Base-by-base conservation (phyloP, 75 land plant genomes). In the Pinus albicaulis region DNA sequence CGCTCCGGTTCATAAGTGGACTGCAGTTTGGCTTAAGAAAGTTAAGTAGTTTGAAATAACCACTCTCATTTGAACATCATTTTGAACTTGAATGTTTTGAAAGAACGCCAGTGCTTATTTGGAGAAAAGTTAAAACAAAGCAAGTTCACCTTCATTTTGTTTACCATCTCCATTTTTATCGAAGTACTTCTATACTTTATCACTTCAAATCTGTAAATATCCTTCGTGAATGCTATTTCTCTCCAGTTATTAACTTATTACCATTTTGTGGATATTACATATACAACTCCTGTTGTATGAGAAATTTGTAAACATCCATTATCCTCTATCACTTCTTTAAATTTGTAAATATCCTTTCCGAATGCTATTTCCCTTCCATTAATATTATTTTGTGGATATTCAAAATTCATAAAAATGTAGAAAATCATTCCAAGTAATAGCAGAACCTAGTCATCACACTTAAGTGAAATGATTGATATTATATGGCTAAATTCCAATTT, bases 41-140 rank as follows among this genome's bases (percentile, higher is more conserved):
- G n/a, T n/a, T n/a, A n/a, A n/a, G n/a, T n/a, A n/a, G n/a, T n/a
- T n/a, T n/a, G 14, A 63, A 63, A 15, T 63, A 4, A 28, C 61
- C 66, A 63, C 31, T 63, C 16, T 63, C 63, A 61, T 24, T 28
- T 16, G 66, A 63, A 63, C 17, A 63, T 63, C 36, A 63, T 63
- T 63, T 17, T 63, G 19, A 16, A 15, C 66, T 28, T 63, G 38
- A 63, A 28, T 63, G 36, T 28, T 63, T 63, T 63, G 3, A 63
- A 14, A 63, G 12, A 63, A 22, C 36, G 26, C 2, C 41, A 38
- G 41, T 38, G 41, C 3, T 38, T 38, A 38, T 38, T 38, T 5
- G 41, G 41, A 38, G 41, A 38, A 38, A 0, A 38, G 41, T 38
- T 38, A 1, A 5, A 5, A 0, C 5, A 4, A 38, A 38, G 2